phyloP scores from a whole-genome alignment of 768 basidiomycete genomes.

The Lentinula sp. region DNA sequence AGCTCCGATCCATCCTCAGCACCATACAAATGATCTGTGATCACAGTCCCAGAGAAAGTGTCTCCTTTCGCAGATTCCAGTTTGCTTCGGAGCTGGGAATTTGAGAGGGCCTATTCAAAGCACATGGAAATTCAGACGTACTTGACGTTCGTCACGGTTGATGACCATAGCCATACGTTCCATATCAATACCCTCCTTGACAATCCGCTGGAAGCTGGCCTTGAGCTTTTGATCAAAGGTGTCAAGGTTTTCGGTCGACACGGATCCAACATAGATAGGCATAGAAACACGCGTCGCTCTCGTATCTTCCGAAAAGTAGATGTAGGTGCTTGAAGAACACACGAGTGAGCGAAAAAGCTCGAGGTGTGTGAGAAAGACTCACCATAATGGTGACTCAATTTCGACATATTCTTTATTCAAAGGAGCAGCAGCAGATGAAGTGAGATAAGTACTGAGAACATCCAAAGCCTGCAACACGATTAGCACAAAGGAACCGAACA shows the following conservation, averaged over 20 bases:
- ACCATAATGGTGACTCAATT: slow-evolving; percentile 87
- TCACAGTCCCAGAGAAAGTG: slow-evolving; percentile 67
- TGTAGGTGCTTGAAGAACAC: slow-evolving; percentile 54
- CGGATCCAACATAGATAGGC: slow-evolving; percentile 74
- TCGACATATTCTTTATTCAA: slow-evolving; percentile 91
- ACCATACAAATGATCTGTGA: slow-evolving; percentile 85
- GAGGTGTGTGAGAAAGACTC: slow-evolving; percentile 13
- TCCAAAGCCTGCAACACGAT: slow-evolving; percentile 61
- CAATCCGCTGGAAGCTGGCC: slow-evolving; percentile 63
- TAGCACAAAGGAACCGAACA: not conserved
- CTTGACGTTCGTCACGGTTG: slow-evolving; percentile 83
- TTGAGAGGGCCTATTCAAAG: not conserved
- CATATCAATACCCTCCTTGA: slow-evolving; percentile 80
- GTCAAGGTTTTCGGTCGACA: slow-evolving; percentile 78
- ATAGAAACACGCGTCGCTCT: slow-evolving; percentile 70
- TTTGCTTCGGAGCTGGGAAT: slow-evolving; percentile 66
- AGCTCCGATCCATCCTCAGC: slow-evolving; percentile 78
- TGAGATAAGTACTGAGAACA: slow-evolving; percentile 81
- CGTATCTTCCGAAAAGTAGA: slow-evolving; percentile 77
- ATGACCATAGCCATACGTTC: slow-evolving; percentile 83
- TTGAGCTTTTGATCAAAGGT: slow-evolving; percentile 64
- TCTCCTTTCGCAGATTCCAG: slow-evolving; percentile 82
- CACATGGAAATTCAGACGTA: slow-evolving; percentile 19
- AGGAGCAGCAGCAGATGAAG: slow-evolving; percentile 76
- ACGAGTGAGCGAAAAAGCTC: slow-evolving; percentile 1